These are phyloP conservation scores for Pezicula rhizophila DNA, from an alignment of 2,329 filamentous ascomycete species.

Conservation along the genomic window DNA sequence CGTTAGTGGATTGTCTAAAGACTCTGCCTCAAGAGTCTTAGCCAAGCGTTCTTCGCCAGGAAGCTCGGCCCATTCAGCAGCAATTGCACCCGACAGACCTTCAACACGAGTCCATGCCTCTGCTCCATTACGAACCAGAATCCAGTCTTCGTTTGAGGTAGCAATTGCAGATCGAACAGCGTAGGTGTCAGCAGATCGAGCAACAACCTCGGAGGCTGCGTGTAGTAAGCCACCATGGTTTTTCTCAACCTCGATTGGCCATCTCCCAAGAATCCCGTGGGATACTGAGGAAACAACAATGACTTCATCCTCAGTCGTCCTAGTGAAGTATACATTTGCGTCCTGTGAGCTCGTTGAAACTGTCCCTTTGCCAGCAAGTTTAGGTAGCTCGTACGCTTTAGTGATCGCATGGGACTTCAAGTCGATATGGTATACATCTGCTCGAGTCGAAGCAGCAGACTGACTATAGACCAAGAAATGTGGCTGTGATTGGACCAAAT, in stretches of 20 bases:
- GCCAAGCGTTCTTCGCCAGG: conserved; percentile 68
- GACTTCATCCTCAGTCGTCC: conserved; percentile 70
- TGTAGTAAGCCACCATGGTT: conserved; percentile 49
- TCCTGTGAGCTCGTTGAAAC: conserved; percentile 74
- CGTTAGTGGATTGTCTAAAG: conserved; percentile 68
- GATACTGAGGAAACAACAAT: conserved; percentile 70
- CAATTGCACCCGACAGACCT: conserved; percentile 70
- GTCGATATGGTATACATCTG: conserved; percentile 80
- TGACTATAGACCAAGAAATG: conserved; percentile 84
- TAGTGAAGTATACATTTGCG: conserved; percentile 83
- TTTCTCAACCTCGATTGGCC: conserved; percentile 49
- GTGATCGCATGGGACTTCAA: conserved; percentile 49
- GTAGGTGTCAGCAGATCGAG: conserved; percentile 59
- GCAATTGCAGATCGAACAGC: conserved; percentile 74
- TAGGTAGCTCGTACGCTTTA: conserved; percentile 77
- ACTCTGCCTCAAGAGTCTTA: conserved; percentile 78
- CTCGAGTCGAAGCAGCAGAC: conserved; percentile 66
- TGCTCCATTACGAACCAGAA: conserved; percentile 76
- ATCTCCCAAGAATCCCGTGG: conserved; percentile 69
- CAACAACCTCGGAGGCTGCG: conserved; percentile 75
- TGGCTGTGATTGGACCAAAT: conserved; percentile 61
- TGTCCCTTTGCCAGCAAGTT: conserved; percentile 61
- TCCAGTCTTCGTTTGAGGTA: conserved; percentile 67
- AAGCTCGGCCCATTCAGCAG: conserved; percentile 75
- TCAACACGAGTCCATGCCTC: conserved; percentile 76